These are phyloP conservation scores for Dillenia turbinata DNA, from an alignment of 164 flowering plant species.

Conservation along the genomic window DNA sequence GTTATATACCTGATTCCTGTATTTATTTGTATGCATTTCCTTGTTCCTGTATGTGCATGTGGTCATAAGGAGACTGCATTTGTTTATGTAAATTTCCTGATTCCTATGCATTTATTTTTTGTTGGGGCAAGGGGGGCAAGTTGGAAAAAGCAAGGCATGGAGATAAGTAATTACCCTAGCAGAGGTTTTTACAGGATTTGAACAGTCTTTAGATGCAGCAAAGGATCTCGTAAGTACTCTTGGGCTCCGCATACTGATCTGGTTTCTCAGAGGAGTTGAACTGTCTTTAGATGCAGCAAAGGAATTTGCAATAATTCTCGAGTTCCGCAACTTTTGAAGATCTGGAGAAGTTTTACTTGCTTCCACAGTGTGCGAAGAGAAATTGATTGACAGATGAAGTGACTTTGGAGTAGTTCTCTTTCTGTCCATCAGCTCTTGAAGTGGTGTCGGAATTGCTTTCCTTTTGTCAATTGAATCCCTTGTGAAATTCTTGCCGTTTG, in stretches of 20 bases:
- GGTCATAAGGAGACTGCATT: no score
- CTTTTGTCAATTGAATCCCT: slow-evolving; percentile 7
- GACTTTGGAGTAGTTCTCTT: slow-evolving; percentile 35
- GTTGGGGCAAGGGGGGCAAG: neutral
- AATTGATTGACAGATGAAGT: slow-evolving; percentile 64
- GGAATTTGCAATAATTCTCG: slow-evolving; percentile 19
- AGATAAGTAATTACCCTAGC: slow-evolving; percentile 24
- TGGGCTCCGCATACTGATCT: slow-evolving; percentile 7
- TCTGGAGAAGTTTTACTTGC: slow-evolving; percentile 25
- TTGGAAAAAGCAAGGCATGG: neutral
- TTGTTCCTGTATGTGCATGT: no score
- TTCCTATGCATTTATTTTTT: no score
- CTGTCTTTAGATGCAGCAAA: slow-evolving; percentile 24
- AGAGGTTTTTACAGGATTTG: slow-evolving; percentile 20
- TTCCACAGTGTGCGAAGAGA: slow-evolving; percentile 25
- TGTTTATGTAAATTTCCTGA: no score
- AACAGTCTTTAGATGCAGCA: slow-evolving; percentile 25
- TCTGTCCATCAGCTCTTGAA: slow-evolving; percentile 11
- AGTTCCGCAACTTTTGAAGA: slow-evolving; percentile 20
- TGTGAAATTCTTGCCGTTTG: slow-evolving; percentile 20
- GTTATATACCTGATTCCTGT: no score
- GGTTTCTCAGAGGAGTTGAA: slow-evolving; percentile 11
- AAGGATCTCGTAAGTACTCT: slow-evolving; percentile 17
- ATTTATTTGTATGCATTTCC: no score
- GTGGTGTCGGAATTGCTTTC: neutral